Base-by-base conservation (phyloP, 2,329 filamentous ascomycete species). In the Daldinia eschscholtzii region DNA sequence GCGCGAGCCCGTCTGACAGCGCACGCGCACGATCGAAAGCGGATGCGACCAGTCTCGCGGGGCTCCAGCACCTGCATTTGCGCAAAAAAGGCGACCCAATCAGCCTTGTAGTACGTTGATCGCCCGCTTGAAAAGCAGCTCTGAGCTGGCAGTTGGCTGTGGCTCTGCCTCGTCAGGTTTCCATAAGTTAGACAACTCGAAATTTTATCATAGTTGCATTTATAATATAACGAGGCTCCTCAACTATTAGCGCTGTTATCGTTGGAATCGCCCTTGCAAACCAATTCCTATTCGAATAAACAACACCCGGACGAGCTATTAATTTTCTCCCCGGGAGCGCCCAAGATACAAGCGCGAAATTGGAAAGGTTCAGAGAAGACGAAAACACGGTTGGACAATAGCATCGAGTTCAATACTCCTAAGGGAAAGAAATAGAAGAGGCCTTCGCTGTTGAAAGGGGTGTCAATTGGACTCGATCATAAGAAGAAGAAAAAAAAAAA, bases 11-110 rank as follows among this genome's bases (percentile, higher is more conserved):
- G 57, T 55, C 58, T 68, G 68, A 68, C 68, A 70, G 68, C 68
- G 58, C 68, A 70, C 56, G 68, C 68, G 58, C 68, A 70, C 56
- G 56, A 62, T 60, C 61, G 33, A 59, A 63, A 61, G 65, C 64
- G 68, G 65, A 65, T 68, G 68, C 61, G 57, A 55, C 58, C 46
- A 55, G 33, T 64, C 60, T 61, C 67, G 64, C 64, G 67, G 67
- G 67, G 67, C 67, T 67, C 20, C 67, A 64, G 64, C 60, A 67
- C 64, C 64, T 64, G 64, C 64, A 67, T 64, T 46, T 60, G 60
- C 64, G 44, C 60, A 58, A 18, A 59, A 56, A 46, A 57, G 52
- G 28, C 35, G n/a, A 48, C 37, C 67, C 67, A 70, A 70, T 70
- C 67, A 63, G n/a, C 56, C 59, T 6, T 60, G 44, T 35, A 35